phyloP scores from a whole-genome alignment of 2,329 filamentous ascomycete species.

The Talaromyces sp. region DNA sequence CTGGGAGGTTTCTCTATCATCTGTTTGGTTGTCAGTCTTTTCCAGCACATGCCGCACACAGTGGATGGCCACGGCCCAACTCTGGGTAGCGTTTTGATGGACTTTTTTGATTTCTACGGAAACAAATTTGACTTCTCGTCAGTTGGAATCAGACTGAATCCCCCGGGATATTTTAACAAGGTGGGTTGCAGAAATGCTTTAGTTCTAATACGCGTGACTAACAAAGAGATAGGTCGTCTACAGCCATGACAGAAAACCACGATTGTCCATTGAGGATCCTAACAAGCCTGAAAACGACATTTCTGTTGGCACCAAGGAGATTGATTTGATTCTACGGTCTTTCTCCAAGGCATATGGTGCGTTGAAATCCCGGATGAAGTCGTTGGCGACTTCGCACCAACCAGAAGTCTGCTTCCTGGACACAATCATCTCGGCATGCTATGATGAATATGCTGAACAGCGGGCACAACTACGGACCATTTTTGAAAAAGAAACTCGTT shows the following conservation, averaged over 20 bases:
- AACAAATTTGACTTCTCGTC: slow-evolving; percentile 67
- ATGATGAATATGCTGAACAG: slow-evolving; percentile 67
- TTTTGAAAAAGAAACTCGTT: slow-evolving; percentile 40
- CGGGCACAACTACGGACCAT: slow-evolving; percentile 58
- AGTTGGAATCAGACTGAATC: slow-evolving; percentile 71
- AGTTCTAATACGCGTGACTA: not conserved
- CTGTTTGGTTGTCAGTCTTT: slow-evolving; percentile 83
- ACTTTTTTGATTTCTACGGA: slow-evolving; percentile 88
- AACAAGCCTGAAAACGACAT: slow-evolving; percentile 85
- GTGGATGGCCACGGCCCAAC: slow-evolving; percentile 63
- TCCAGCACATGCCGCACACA: slow-evolving; percentile 72
- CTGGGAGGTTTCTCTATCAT: slow-evolving; percentile 93
- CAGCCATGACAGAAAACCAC: slow-evolving; percentile 32
- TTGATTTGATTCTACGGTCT: slow-evolving; percentile 59
- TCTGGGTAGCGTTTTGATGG: slow-evolving; percentile 74
- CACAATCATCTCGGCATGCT: slow-evolving; percentile 72
- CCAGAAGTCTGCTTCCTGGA: slow-evolving; percentile 53
- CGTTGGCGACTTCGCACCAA: slow-evolving; percentile 18
- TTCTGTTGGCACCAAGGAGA: slow-evolving; percentile 75
- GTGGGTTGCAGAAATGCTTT: slow-evolving; percentile 36
- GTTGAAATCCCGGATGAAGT: slow-evolving; percentile 55
- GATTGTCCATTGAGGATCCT: slow-evolving; percentile 86
- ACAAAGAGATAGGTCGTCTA: slow-evolving; percentile 5
- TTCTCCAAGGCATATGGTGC: slow-evolving; percentile 63
- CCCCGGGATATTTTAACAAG: slow-evolving; percentile 73